Base-by-base conservation (phyloP, 495 filamentous ascomycete genomes). In the Lophiotrema nucula region DNA sequence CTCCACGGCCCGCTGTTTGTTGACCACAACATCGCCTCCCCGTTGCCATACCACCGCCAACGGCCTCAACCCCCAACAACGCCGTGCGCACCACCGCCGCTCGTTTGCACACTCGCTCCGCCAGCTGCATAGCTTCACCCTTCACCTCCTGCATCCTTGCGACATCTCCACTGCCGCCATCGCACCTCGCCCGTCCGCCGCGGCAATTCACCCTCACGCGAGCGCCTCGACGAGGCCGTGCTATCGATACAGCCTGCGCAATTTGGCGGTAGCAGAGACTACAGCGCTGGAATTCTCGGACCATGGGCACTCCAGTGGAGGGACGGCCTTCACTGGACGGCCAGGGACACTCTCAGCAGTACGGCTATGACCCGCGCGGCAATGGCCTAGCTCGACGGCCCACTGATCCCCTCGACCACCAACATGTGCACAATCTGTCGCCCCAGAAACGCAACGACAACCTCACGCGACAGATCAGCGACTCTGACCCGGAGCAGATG, bases 231-330 rank as follows among this genome's bases (percentile, higher is more conserved):
- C 35, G 18, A n/a, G n/a, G n/a, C n/a, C n/a, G n/a, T n/a, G n/a
- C n/a, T n/a, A n/a, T n/a, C n/a, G n/a, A n/a, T n/a, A n/a, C n/a
- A n/a, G n/a, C n/a, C n/a, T n/a, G n/a, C n/a, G n/a, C n/a, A n/a
- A n/a, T n/a, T n/a, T n/a, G 18, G 16, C 35, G 35, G 37, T 13
- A 16, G 39, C 42, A 12, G 13, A 12, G 16, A n/a, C 24, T 4
- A 44, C n/a, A 44, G 47, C 42, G 27, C 55, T 58, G 55, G 45
- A 42, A 57, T 39, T 47, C 28, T 6, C 38, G 15, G 11, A 37
- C 33, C 55, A 66, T 66, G 63, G 53, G 47, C 63, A 51, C 57
- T 62, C 63, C 63, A 53, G 63, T 60, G 63, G 63, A 66, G 57
- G 57, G 58, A 16, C 52, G n/a, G 57, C 58, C 58, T 58, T 62